Percentiles rank a stretch among this genome's conserved stretches.
Evolutionary conservation across 78 protist genomes (phyloP).

Genomic region (Anaeramoeba ignava): DNA sequence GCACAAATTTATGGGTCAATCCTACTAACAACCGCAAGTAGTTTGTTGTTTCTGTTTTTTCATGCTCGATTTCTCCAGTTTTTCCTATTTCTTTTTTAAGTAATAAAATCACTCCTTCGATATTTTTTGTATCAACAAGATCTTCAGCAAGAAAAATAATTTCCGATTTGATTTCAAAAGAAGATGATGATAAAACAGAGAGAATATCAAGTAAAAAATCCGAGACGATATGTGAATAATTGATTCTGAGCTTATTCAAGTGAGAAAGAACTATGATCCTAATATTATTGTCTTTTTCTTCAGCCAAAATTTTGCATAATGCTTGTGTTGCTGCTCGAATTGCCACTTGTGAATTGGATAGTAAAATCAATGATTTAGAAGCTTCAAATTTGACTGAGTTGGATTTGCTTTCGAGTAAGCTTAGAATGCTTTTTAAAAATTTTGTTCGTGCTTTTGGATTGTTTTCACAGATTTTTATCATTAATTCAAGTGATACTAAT

Average conservation of each 20-base stretch:
- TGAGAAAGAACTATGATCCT: not conserved
- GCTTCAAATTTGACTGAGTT: not conserved
- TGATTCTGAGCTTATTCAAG: not conserved
- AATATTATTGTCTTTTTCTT: not conserved
- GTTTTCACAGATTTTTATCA: not conserved
- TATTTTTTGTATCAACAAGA: not conserved
- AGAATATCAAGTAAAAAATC: not conserved
- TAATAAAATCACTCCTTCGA: not conserved
- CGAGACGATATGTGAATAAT: not conserved
- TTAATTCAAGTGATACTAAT: not conserved
- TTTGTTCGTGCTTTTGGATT: not conserved
- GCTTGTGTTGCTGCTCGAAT: not conserved
- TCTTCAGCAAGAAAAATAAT: not conserved
- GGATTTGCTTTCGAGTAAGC: not conserved
- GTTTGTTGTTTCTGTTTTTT: not conserved
- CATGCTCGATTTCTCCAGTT: not conserved
- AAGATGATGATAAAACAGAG: not conserved
- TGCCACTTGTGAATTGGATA: not conserved
- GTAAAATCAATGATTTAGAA: not conserved
- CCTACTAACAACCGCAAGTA: not conserved
- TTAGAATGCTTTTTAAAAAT: not conserved
- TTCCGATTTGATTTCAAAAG: not conserved
- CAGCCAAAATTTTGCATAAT: not conserved
- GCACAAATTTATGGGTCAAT: not conserved
- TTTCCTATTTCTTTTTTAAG: not conserved